Conservation (phyloP, 345 rosid species). For the Abelmoschus esculentus region DNA sequence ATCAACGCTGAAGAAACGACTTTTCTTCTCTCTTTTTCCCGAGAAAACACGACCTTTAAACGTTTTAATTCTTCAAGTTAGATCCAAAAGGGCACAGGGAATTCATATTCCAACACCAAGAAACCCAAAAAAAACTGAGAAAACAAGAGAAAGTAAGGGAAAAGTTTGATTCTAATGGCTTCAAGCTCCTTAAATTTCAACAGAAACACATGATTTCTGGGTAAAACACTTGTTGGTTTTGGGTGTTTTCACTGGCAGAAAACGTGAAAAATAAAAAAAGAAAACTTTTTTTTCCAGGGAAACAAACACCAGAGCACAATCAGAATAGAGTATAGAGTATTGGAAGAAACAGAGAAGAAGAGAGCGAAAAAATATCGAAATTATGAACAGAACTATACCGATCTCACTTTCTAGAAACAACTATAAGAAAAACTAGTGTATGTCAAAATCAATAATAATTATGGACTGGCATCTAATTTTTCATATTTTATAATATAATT, state of each 20-base stretch:
- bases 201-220: conserved; percentile 27
- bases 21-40: neutral
- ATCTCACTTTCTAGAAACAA: conserved; percentile 9
- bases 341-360: neutral
- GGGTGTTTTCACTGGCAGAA: neutral
- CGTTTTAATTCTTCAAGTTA: conserved; percentile 2
- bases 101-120: neutral
- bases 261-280: neutral
- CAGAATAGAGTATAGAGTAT: neutral
- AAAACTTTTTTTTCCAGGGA: conserved; percentile 17
- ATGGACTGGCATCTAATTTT: too few relatives aligned
- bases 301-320: conserved; percentile 9
- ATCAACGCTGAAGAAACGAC: conserved; percentile 28
- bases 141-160: neutral
- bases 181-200: conserved; percentile 6
- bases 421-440: neutral
- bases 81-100: neutral
- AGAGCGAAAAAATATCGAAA: neutral
- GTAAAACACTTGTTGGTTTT: conserved; percentile 2
- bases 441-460: too few relatives aligned
- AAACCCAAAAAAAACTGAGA: neutral
- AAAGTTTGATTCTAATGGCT: neutral
- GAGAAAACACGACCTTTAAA: conserved; percentile 13
- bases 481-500: too few relatives aligned
- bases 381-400: neutral